Evolutionary conservation across 495 filamentous ascomycete species (phyloP).

Genomic region (Rhizodiscina lignyota): DNA sequence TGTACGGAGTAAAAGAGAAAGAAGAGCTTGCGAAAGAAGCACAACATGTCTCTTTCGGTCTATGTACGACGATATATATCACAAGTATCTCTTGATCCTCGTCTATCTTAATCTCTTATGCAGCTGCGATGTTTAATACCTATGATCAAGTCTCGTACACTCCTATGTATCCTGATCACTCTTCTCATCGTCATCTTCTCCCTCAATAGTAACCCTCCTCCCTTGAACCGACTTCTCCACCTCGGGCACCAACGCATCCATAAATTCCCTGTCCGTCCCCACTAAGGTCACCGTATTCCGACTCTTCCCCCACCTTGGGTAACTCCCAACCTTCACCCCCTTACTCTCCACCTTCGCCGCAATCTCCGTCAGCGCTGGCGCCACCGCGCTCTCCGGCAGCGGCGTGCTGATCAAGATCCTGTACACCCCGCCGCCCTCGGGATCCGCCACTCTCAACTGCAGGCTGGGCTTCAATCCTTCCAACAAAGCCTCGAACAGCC

Average conservation of each 20-base stretch:
- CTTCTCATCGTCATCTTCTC: constrained; percentile 34
- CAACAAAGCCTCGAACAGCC: constrained; percentile 63
- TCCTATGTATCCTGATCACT: constrained; percentile 1
- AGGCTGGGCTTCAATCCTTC: constrained; percentile 56
- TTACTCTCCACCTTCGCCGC: constrained; percentile 49
- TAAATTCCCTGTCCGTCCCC: constrained; percentile 45
- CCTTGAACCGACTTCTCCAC: constrained; percentile 48
- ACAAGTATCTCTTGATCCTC: no score
- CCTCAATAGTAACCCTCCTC: constrained; percentile 34
- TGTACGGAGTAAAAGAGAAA: no score
- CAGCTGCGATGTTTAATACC: no score
- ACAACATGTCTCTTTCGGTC: no score
- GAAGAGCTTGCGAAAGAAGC: no score
- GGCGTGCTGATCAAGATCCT: constrained; percentile 76
- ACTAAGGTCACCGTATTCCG: constrained; percentile 86
- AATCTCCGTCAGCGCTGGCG: constrained; percentile 64
- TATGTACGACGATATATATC: no score
- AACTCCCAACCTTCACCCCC: constrained; percentile 91
- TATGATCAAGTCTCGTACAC: constrained; percentile 13
- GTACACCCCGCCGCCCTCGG: constrained; percentile 60
- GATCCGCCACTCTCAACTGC: constrained; percentile 51
- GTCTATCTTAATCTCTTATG: no score
- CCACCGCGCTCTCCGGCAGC: constrained; percentile 67
- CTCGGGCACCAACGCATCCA: constrained; percentile 42
- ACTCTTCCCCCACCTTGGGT: constrained; percentile 80